Conservation (phyloP, 768 basidiomycete genomes). For the Boletus speciosus region DNA sequence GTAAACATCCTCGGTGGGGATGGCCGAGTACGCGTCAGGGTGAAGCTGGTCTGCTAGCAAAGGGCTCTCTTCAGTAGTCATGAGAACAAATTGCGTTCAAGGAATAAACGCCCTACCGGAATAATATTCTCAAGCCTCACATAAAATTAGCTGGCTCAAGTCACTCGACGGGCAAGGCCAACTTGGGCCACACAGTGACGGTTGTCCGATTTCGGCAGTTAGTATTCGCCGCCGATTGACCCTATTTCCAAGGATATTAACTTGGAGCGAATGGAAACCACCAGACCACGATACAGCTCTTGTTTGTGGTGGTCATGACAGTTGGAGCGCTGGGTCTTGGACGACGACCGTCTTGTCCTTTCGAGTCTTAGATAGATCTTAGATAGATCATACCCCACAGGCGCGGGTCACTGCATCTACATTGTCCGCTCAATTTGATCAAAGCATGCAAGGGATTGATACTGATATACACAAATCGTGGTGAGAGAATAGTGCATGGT, state of each 20-base stretch:
- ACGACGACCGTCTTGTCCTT: background rate
- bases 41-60: slow-evolving; percentile 16
- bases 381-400: background rate
- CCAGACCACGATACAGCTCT: background rate
- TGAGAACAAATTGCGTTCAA: background rate
- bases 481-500: background rate
- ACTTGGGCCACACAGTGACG: too few species aligned
- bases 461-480: background rate
- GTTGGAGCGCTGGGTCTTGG: background rate
- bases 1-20: slow-evolving; percentile 41
- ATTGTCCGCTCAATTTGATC: background rate
- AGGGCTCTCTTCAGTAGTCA: slow-evolving; percentile 29
- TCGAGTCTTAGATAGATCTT: background rate
- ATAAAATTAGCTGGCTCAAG: background rate
- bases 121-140: too few species aligned
- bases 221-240: background rate
- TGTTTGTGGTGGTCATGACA: background rate
- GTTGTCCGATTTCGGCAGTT: too few species aligned
- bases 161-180: too few species aligned
- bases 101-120: background rate
- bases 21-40: background rate
- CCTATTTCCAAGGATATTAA: background rate
- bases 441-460: background rate
- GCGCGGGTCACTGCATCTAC: background rate
- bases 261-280: background rate